Evolutionary conservation across 2,329 filamentous ascomycete species (phyloP).

Genomic region (Talaromyces sp.): DNA sequence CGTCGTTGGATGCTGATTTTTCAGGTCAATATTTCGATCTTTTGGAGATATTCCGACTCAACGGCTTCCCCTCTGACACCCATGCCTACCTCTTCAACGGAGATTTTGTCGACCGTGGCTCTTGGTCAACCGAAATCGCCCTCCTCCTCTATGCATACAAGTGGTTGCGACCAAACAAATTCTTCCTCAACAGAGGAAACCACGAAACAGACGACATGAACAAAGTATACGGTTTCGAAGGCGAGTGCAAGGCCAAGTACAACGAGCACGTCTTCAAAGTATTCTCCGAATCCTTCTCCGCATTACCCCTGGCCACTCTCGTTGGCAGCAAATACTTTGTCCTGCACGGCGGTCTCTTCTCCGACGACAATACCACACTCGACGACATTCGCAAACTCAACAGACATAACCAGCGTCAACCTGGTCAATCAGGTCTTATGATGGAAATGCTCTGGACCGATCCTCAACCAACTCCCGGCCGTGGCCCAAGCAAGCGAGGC

Average conservation of each 20-base stretch:
- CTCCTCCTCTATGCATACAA: constrained; percentile 94
- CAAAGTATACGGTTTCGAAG: constrained; percentile 95
- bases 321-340: constrained; percentile 89
- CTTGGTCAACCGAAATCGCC: constrained; percentile 97
- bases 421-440: constrained; percentile 91
- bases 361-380: constrained; percentile 82
- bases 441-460: constrained; percentile 99
- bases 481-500: constrained; percentile 92
- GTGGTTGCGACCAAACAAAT: constrained; percentile 79
- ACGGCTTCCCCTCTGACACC: constrained; percentile 77
- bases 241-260: constrained; percentile 97
- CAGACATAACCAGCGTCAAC: constrained; percentile 84
- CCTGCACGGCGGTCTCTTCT: constrained; percentile 92
- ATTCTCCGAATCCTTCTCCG: constrained; percentile 97
- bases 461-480: constrained; percentile 78
- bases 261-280: constrained; percentile 94
- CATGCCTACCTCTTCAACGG: constrained; percentile 98
- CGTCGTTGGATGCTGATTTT: background rate
- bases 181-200: constrained; percentile 97
- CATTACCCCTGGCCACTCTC: constrained; percentile 83
- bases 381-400: constrained; percentile 93
- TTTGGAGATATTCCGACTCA: constrained; percentile 90
- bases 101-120: constrained; percentile 95
- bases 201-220: constrained; percentile 99
- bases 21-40: constrained; percentile 94